Evolutionary conservation across 1,139 yeast genomes (phyloP), one percentile per base, ranked within the genome.

Genomic region (Pichia sp.): DNA sequence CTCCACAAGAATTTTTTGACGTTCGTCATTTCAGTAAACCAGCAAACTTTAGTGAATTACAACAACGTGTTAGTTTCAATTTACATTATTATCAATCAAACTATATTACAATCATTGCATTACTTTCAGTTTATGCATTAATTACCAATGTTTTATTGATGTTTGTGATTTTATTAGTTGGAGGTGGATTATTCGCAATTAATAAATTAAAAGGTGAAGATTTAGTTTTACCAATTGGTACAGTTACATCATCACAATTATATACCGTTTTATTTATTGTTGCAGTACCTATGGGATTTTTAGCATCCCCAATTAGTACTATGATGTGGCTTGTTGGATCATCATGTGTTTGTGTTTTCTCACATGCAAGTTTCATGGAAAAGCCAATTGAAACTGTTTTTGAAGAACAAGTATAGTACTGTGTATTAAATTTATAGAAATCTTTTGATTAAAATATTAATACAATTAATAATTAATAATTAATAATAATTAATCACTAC

Each of bases 321-420:
- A 69, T 94, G 72, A 76, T 94, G 78, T 94, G 98, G 98, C 77
- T 94, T 57, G 80, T 94, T 62, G 99, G 98, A 56, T 94, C 97
- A 8, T 85, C 96, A 24, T 82, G 86, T 36, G 95, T 89, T 43
- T 69, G 84, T 41, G 92, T 94, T 42, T 72, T 90, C 46, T 80
- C 96, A 12, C 99, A 94, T 67, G 97, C 98, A 45, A 69, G 94
- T 12, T 76, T 94, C 55, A 80, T 94, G 87, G 98, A 94, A 64
- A 92, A 92, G 70, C 98, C 98, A 38, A 89, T 94, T 57, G 98
- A 92, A 70, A 85, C 95, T 39, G 97, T 94, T 31, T 92, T 92
- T 61, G 96, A 90, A 65, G 97, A 87, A 64, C 89, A 86, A 62
- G 83, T 78, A 43, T 78, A 64, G 44, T n/a, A 16, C 9, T 31